phyloP scores from a whole-genome alignment of 257 asterid species.

The Scutellaria minor region DNA sequence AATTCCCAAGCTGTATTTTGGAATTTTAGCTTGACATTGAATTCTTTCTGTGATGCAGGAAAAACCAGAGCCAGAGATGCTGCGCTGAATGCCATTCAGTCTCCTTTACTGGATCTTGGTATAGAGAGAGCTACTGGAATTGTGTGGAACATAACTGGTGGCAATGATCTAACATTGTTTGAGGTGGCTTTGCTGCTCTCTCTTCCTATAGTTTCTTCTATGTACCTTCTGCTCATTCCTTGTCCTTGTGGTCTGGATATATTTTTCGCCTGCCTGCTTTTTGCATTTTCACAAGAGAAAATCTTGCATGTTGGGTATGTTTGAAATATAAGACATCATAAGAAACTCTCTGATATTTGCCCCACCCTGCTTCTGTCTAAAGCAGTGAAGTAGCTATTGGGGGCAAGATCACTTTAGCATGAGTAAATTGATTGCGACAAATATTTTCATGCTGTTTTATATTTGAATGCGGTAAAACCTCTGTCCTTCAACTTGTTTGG shows the following conservation, averaged over 20 bases:
- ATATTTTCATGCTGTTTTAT: background rate
- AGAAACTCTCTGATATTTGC: background rate
- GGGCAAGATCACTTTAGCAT: background rate
- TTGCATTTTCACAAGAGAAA: background rate
- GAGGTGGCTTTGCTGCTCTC: slow-evolving; percentile 61
- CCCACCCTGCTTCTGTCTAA: background rate
- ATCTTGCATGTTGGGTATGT: background rate
- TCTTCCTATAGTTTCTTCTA: slow-evolving; percentile 26
- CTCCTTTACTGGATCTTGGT: slow-evolving; percentile 93
- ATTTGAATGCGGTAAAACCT: background rate
- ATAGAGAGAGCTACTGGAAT: slow-evolving; percentile 99
- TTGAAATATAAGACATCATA: too few relatives aligned
- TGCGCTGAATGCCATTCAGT: slow-evolving; percentile 94
- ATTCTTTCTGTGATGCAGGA: slow-evolving; percentile 55
- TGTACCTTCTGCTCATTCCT: slow-evolving; percentile 5
- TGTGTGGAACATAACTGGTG: slow-evolving; percentile 99
- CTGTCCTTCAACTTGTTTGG: background rate
- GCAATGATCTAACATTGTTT: slow-evolving; percentile 88
- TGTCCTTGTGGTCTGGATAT: slow-evolving; percentile 7
- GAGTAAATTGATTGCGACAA: background rate
- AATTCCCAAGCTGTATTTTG: slow-evolving; percentile 1
- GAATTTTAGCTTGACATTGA: slow-evolving; percentile 31
- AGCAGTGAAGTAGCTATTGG: background rate
- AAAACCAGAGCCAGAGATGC: slow-evolving; percentile 98
- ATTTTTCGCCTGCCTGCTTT: background rate